Evolutionary conservation across 352 stramenopile species (phyloP).

Genomic region (Globisporangium cylindrosporum): DNA sequence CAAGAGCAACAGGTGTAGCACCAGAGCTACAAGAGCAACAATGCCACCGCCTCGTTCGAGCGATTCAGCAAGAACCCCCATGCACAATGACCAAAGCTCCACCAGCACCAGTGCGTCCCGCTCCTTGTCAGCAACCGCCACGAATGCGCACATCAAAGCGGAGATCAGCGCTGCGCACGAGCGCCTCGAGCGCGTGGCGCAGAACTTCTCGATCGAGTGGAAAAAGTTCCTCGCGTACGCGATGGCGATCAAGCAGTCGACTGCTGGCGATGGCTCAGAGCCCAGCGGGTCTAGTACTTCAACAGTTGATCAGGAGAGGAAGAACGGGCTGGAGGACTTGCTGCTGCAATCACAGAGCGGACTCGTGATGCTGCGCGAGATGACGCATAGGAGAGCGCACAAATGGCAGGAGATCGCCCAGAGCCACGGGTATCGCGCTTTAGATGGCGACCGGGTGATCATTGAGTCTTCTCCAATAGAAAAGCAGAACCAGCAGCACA

Average conservation of each 20-base stretch:
- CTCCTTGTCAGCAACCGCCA: not conserved
- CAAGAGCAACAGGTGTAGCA: not conserved
- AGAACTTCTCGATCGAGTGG: constrained; percentile 65
- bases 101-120: not conserved
- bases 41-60: not conserved
- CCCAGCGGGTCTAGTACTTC: not conserved
- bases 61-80: too few relatives aligned
- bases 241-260: constrained; percentile 39
- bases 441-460: not conserved
- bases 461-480: not conserved
- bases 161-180: constrained; percentile 37
- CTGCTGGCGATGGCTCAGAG: not conserved
- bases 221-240: constrained; percentile 51
- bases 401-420: constrained; percentile 39
- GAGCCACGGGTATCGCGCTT: constrained; percentile 25
- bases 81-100: not conserved
- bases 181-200: constrained; percentile 31
- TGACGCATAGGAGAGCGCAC: constrained; percentile 23
- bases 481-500: not conserved
- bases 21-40: too few relatives aligned
- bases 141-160: constrained; percentile 18
- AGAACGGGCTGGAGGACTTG: constrained; percentile 36
- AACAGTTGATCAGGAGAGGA: not conserved
- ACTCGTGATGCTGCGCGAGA: constrained; percentile 49
- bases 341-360: constrained; percentile 51